Evolutionary conservation across 768 basidiomycete species (phyloP).

Genomic region (Pulveroboletus sp.): DNA sequence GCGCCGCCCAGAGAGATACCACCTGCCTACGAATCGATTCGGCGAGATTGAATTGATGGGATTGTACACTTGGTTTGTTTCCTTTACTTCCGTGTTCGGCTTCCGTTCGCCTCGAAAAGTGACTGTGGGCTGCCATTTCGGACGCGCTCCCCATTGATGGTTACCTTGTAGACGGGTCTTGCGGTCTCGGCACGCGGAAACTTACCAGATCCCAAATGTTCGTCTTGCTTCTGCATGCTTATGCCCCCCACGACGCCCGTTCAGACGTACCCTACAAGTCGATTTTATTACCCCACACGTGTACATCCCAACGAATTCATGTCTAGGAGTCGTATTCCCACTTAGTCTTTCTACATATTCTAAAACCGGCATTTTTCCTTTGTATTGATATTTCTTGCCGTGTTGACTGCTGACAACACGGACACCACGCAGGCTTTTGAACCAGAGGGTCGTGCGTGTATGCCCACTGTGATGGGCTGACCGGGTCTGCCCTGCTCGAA

Average conservation of each 20-base stretch:
- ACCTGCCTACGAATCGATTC: constrained; percentile 29
- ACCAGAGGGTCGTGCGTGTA: too few species aligned
- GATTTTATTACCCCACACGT: constrained; percentile 5
- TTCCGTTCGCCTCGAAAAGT: too few species aligned
- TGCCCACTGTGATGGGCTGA: too few species aligned
- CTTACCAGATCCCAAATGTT: not conserved
- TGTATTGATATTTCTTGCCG: not conserved
- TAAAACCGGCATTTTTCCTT: not conserved
- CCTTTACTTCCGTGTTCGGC: too few species aligned
- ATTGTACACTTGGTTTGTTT: too few species aligned
- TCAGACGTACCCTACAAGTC: constrained; percentile 1
- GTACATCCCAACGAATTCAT: not conserved
- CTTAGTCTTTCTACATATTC: not conserved
- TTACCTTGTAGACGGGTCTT: not conserved
- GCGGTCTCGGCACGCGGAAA: not conserved
- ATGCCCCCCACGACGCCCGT: constrained; percentile 1
- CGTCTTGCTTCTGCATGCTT: constrained; percentile 6
- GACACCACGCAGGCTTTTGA: not conserved
- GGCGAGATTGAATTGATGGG: constrained; percentile 18
- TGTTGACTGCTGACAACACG: not conserved
- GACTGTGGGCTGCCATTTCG: not conserved
- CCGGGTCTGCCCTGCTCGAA: too few species aligned
- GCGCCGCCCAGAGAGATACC: constrained; percentile 25
- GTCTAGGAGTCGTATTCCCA: too few species aligned
- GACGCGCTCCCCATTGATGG: not conserved